Base-by-base conservation (phyloP, 306 rosid species). In the Hippophae rhamnoides region DNA sequence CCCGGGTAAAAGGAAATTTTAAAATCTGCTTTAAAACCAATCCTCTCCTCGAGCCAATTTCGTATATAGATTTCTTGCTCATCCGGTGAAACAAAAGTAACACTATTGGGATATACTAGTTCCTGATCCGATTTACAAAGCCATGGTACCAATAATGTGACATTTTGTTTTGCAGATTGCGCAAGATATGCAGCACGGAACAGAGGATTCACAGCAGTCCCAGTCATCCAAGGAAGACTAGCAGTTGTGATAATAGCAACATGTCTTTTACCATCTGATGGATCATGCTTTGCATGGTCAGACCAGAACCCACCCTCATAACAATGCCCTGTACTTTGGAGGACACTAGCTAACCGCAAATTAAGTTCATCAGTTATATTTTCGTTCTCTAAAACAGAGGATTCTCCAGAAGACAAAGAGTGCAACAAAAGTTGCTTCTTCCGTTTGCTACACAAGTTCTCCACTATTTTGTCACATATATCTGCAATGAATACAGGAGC, bases 151-250 rank as follows among this genome's bases (percentile, higher is more conserved):
- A 93, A 65, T 54, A 88, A 72, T 18, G 99, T 93, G 52, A 93
- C 99, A 63, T 76, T 82, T 67, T 80, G 95, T 62, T 80, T 84
- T 52, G 85, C 85, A 65, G 95, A 69, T 62, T 82, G 73, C 13
- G 99, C 85, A 65, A 93, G 79, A 78, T 93, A 88, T 42, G 99
- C 99, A 61, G 99, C 99, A 65, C 99, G 87, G 72, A 88, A 93
- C 67, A 88, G 79, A 40, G 97, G 99, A 64, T 93, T 93, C 61
- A 93, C 99, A 41, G 99, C 90, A 47, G 99, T 88, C 68, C 99
- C 99, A 0, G 97, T 93, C 99, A 93, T 84, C 99, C 99, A 93
- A 65, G 97, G 97, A 82, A 93, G 95, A 76, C 97, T 93, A 49
- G 99, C 99, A 27, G 99, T 93, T 60, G 99, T 93, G 61, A 92